Evolutionary conservation across 2,329 filamentous ascomycete genomes (phyloP).

Genomic region (Diaporthe velutina): DNA sequence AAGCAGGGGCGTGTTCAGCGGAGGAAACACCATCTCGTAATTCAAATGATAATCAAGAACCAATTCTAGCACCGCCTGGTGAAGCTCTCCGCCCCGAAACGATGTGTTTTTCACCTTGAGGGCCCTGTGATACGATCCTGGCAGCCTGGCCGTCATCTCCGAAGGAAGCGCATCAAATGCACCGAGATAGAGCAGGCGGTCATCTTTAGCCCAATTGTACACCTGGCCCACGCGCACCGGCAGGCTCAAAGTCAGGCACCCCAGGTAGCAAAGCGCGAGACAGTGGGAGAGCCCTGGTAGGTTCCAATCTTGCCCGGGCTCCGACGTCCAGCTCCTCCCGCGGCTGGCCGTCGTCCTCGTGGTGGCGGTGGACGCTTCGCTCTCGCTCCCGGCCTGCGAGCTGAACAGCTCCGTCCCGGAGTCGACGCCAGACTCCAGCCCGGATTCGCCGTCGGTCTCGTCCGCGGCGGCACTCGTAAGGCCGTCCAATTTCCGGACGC

Average conservation of each 20-base stretch:
- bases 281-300: constrained; percentile 80
- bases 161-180: constrained; percentile 64
- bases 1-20: constrained; percentile 77
- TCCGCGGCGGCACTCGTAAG: constrained; percentile 59
- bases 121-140: constrained; percentile 69
- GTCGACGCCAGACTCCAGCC: constrained; percentile 49
- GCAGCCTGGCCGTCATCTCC: constrained; percentile 75
- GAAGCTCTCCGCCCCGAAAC: constrained; percentile 70
- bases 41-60: constrained; percentile 74
- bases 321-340: constrained; percentile 59
- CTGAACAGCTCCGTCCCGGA: constrained; percentile 62
- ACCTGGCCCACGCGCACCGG: constrained; percentile 84
- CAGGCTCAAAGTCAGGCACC: constrained; percentile 78
- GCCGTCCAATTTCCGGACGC: constrained; percentile 68
- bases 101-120: constrained; percentile 65
- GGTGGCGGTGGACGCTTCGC: constrained; percentile 44
- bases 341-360: constrained; percentile 49
- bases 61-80: constrained; percentile 72
- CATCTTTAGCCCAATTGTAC: constrained; percentile 73
- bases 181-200: constrained; percentile 79
- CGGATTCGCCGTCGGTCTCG: constrained; percentile 48
- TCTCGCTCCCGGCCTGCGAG: constrained; percentile 64
- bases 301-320: constrained; percentile 62
- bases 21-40: constrained; percentile 79
- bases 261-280: constrained; percentile 84